A percentile compares a stretch with the other conserved stretches of the same genome.
These are phyloP conservation scores for Nitzschia putrida DNA, from an alignment of 108 stramenopile genomes.

Conservation along the genomic window DNA sequence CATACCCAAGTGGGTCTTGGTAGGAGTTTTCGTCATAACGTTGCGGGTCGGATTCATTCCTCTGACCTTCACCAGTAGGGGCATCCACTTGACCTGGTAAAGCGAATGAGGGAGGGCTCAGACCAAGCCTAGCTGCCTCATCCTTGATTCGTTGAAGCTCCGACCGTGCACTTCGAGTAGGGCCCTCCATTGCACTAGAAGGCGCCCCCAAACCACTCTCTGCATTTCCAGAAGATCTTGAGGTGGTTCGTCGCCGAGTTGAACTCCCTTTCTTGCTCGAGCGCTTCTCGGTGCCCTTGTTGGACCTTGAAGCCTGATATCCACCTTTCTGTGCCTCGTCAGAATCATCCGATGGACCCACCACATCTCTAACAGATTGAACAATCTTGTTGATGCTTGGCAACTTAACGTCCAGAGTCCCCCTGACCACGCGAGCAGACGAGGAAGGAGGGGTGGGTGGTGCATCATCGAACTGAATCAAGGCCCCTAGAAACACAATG, in stretches of 20 bases:
- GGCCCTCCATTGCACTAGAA: slow-evolving; percentile 26
- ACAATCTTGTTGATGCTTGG: slow-evolving; percentile 46
- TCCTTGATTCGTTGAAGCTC: slow-evolving; percentile 12
- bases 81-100: slow-evolving; percentile 27
- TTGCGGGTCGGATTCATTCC: slow-evolving; percentile 5
- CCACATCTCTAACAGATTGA: slow-evolving; percentile 26
- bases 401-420: slow-evolving; percentile 64
- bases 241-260: slow-evolving; percentile 20
- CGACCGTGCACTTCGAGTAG: slow-evolving; percentile 1
- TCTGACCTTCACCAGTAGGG: not conserved
- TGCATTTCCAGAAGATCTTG: slow-evolving; percentile 20
- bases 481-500: slow-evolving; percentile 69
- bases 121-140: slow-evolving; percentile 2
- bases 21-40: not conserved
- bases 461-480: slow-evolving; percentile 88
- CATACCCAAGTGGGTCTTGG: not conserved
- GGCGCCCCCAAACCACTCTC: slow-evolving; percentile 30
- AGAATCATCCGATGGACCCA: not conserved
- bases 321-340: not conserved
- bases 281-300: not conserved
- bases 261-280: slow-evolving; percentile 6
- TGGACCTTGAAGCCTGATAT: not conserved
- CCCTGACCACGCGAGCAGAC: slow-evolving; percentile 59
- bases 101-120: slow-evolving; percentile 37
- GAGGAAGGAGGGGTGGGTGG: slow-evolving; percentile 85